A percentile compares a stretch with the other conserved stretches of the same genome.
phyloP scores from a whole-genome alignment of 495 filamentous ascomycete genomes.

The Podospora pseudopauciseta region DNA sequence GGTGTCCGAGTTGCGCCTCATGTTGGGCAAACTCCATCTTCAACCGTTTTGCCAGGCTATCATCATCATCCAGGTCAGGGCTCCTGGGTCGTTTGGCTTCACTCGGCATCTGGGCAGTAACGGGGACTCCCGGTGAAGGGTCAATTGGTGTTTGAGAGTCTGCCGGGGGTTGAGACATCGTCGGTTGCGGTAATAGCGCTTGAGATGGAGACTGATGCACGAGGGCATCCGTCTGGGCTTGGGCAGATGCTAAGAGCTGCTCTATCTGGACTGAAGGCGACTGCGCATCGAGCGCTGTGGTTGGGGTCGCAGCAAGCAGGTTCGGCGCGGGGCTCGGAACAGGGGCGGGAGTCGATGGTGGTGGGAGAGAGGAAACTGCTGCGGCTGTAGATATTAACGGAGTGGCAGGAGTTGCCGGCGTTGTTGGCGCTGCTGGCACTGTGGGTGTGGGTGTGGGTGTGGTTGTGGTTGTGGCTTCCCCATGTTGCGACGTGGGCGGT shows the following conservation, averaged over 20 bases:
- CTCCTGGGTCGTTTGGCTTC: slow-evolving; percentile 35
- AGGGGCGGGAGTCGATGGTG: not conserved
- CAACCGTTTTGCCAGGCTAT: slow-evolving; percentile 33
- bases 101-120: not conserved
- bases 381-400: not conserved
- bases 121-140: not conserved
- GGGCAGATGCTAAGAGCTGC: not conserved
- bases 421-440: not conserved
- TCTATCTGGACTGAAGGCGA: not conserved
- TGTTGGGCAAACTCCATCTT: slow-evolving; percentile 28
- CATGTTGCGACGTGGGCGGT: not conserved
- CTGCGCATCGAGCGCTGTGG: not conserved
- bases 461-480: not conserved
- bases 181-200: not conserved
- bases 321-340: not conserved
- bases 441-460: not conserved
- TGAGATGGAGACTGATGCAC: not conserved
- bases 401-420: not conserved
- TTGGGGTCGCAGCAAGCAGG: not conserved
- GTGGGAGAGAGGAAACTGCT: not conserved
- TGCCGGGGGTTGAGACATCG: not conserved
- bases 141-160: not conserved
- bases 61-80: slow-evolving; percentile 27
- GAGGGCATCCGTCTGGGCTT: not conserved
- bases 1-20: not conserved